Conservation (phyloP, 2,329 filamentous ascomycete species). For the Capronia americana region DNA sequence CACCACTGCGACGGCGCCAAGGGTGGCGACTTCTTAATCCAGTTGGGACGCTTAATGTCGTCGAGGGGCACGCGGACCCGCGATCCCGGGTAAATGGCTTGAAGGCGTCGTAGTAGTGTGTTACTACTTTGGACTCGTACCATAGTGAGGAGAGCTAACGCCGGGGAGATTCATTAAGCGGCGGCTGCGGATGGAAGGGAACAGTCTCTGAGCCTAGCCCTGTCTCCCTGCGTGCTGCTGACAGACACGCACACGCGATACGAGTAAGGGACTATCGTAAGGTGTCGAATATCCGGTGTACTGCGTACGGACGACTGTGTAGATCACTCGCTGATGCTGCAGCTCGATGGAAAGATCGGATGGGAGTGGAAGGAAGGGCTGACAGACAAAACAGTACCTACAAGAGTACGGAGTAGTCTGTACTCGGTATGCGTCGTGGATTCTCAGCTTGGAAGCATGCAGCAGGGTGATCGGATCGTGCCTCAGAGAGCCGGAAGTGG, state of each 20-base stretch:
- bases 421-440: no score
- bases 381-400: neutral
- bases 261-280: no score
- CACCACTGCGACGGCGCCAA: neutral
- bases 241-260: neutral
- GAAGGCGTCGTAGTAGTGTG: neutral
- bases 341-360: neutral
- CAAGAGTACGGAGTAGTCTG: no score
- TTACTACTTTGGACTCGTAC: neutral
- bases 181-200: neutral
- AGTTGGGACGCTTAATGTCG: neutral
- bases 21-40: neutral
- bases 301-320: neutral
- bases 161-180: conserved; percentile 5
- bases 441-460: neutral
- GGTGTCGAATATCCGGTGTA: no score
- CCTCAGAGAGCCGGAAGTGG: neutral
- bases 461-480: neutral
- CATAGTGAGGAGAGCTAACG: neutral
- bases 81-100: neutral
- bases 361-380: neutral
- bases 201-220: neutral
- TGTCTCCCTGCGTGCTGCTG: neutral
- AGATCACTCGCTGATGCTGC: neutral
- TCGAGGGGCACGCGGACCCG: neutral